These are phyloP conservation scores for Osmanthus fragrans DNA, from an alignment of 257 asterid species.

Conservation along the genomic window DNA sequence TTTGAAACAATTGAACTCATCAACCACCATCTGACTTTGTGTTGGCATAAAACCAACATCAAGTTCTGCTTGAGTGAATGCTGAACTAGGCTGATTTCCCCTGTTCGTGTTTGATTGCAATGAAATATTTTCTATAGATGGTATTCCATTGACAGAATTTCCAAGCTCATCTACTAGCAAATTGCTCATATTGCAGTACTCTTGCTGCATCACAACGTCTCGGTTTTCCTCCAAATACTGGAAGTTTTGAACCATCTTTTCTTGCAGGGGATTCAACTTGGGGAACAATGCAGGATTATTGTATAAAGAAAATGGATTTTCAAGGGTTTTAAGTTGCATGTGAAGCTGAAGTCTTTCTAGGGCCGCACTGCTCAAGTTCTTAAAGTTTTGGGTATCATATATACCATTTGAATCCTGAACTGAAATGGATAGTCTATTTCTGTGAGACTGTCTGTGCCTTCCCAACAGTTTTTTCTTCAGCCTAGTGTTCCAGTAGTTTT, in stretches of 20 bases:
- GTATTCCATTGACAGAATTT: background rate
- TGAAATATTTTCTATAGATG: background rate
- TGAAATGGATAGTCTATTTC: conserved; percentile 27
- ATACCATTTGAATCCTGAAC: conserved; percentile 18
- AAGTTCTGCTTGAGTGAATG: background rate
- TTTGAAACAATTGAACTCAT: background rate
- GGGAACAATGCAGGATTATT: background rate
- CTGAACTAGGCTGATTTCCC: background rate
- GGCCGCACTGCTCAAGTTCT: conserved; percentile 12
- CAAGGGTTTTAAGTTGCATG: background rate
- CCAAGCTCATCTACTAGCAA: background rate
- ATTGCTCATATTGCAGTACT: background rate
- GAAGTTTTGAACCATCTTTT: background rate
- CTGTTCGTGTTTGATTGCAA: background rate
- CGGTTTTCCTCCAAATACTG: background rate
- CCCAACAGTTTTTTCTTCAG: conserved; percentile 49
- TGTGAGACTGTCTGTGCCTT: conserved; percentile 42
- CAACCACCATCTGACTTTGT: background rate
- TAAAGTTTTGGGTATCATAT: conserved; percentile 23
- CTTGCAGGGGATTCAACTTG: background rate
- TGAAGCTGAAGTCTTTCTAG: conserved; percentile 6
- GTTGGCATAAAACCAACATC: conserved; percentile 1
- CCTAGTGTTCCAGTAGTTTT: conserved; percentile 52
- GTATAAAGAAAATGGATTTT: conserved; percentile 1
- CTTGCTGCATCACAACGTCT: background rate